A percentile compares a stretch with the other conserved stretches of the same genome.
These are phyloP conservation scores for Geotrichum carabidarum DNA, from an alignment of 1,139 yeast species.

Conservation along the genomic window DNA sequence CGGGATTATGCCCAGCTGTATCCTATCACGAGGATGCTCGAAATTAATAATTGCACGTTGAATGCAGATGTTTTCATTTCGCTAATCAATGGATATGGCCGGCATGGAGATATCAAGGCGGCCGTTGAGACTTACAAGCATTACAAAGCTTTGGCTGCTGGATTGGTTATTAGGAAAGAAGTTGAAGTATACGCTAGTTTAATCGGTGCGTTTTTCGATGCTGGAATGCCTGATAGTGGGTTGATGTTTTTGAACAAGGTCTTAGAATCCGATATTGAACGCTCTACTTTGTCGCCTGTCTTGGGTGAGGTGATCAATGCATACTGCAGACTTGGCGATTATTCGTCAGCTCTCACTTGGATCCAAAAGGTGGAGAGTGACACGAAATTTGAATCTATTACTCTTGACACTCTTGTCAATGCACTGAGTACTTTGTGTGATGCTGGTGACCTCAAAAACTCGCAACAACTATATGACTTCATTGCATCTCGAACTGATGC, in stretches of 20 bases:
- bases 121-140: slow-evolving; percentile 21
- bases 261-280: slow-evolving; percentile 19
- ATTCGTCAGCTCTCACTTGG: slow-evolving; percentile 38
- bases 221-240: slow-evolving; percentile 30
- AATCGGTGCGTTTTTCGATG: slow-evolving; percentile 32
- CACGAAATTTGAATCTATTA: slow-evolving; percentile 22
- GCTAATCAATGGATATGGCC: slow-evolving; percentile 24
- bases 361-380: slow-evolving; percentile 29
- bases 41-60: slow-evolving; percentile 13
- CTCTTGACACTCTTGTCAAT: slow-evolving; percentile 23
- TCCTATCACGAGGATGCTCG: slow-evolving; percentile 13
- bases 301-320: slow-evolving; percentile 30
- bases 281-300: slow-evolving; percentile 18
- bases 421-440: slow-evolving; percentile 26
- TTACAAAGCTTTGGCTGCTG: slow-evolving; percentile 16
- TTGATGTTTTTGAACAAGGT: slow-evolving; percentile 30
- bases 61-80: slow-evolving; percentile 16
- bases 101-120: slow-evolving; percentile 20
- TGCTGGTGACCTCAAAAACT: slow-evolving; percentile 23
- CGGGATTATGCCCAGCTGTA: slow-evolving; percentile 18
- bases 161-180: slow-evolving; percentile 16
- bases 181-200: slow-evolving; percentile 29
- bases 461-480: slow-evolving; percentile 30
- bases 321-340: slow-evolving; percentile 30
- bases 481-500: slow-evolving; percentile 27